Evolutionary conservation across 306 rosid genomes (phyloP), one percentile per base, ranked within the genome.

Genomic region (Vigna unguiculata): DNA sequence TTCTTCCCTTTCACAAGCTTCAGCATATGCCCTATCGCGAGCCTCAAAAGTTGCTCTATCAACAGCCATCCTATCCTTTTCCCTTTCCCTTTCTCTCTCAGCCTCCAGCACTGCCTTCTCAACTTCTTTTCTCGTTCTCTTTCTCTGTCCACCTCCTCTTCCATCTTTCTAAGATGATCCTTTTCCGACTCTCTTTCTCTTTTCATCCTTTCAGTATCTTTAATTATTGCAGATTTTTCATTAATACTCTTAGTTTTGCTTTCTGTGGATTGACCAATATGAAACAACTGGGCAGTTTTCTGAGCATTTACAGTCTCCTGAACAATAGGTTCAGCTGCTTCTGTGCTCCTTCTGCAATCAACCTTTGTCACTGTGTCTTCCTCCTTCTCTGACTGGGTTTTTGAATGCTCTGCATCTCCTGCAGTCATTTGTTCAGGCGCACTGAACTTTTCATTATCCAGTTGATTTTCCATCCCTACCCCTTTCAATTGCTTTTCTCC

Each of bases 221-320:
- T 60, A 21, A 60, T 2, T 30, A 32, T 16, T 7, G 67, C 43
- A 30, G 45, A n/a, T 16, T 13, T 60, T 60, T 60, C 67, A 60
- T 60, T 30, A 32, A 16, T 60, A 30, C 6, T 32, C 43, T 30
- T 60, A 30, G 22, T 20, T 60, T 16, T 60, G 21, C 22, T 60
- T 60, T 60, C 67, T 8, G 14, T 60, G 22, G 21, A 16, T 15
- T 71, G 89, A 62, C 77, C 77, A 62, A 74, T 83, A 81, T 79
- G 79, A 78, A 77, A 69, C 68, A 65, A 84, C 49, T 49, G 79
- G 72, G 85, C 64, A 43, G 72, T 70, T 67, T 80, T 88, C 71
- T 80, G 86, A 53, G 48, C 80, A 72, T 80, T 78, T 36, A 49
- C 81, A 71, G 80, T 74, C 58, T 73, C 83, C 43, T 80, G 90